Evolutionary conservation across 179 eudicot species (phyloP).

Genomic region (Spergularia azorica): DNA sequence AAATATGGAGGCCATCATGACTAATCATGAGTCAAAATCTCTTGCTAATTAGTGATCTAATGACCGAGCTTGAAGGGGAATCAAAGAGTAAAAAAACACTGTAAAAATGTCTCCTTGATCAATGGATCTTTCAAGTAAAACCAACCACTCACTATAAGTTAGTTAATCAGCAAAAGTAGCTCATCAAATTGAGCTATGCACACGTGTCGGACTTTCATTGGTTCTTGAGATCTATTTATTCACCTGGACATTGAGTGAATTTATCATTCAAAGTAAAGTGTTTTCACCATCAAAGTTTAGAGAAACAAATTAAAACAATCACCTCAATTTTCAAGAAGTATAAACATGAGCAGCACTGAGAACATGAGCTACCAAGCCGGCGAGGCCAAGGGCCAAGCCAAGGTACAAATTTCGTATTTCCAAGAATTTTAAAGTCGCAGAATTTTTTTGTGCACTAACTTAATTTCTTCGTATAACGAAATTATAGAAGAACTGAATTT

Average conservation of each 20-base stretch:
- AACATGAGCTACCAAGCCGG: slow-evolving; percentile 46
- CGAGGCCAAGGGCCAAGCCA: slow-evolving; percentile 43
- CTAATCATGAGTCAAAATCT: neutral
- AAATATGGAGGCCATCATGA: no score
- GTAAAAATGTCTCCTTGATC: neutral
- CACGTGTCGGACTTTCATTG: slow-evolving; percentile 5
- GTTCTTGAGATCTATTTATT: neutral
- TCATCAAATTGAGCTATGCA: neutral
- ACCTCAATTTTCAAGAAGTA: neutral
- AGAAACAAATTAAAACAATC: neutral
- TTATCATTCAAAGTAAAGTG: neutral
- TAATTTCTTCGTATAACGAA: no score
- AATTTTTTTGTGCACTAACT: no score
- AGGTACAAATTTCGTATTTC: slow-evolving; percentile 23
- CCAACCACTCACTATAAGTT: neutral
- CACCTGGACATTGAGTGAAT: neutral
- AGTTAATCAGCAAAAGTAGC: neutral
- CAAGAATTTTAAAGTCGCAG: no score
- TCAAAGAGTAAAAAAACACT: neutral
- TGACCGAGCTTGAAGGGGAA: neutral
- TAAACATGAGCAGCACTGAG: slow-evolving; percentile 44
- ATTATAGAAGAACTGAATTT: no score
- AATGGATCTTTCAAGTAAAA: slow-evolving; percentile 9
- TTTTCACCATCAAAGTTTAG: neutral
- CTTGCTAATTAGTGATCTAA: neutral